Conservation (phyloP, 495 filamentous ascomycete genomes). For the Aspergillus ostianus region DNA sequence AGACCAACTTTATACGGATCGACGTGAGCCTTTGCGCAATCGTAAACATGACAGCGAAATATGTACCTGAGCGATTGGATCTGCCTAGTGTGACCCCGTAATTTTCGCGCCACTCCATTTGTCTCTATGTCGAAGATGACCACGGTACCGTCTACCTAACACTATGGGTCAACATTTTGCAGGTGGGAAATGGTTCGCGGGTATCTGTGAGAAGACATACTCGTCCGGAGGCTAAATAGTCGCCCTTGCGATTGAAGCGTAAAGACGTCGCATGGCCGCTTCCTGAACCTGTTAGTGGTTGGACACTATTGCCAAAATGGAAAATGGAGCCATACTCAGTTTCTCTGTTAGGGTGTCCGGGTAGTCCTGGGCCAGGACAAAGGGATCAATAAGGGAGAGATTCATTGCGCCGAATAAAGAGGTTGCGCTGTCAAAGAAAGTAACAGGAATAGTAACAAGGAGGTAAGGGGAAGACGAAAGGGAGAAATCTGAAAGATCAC, state of each 20-base stretch:
- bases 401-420: slow-evolving; percentile 56
- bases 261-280: slow-evolving; percentile 67
- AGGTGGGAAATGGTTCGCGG: not conserved
- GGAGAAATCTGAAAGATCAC: not conserved
- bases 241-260: slow-evolving; percentile 90
- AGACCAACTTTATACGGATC: slow-evolving; percentile 71
- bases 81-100: slow-evolving; percentile 85
- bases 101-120: slow-evolving; percentile 88
- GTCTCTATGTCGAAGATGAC: slow-evolving; percentile 97
- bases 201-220: slow-evolving; percentile 41
- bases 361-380: slow-evolving; percentile 89
- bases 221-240: slow-evolving; percentile 89
- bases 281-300: slow-evolving; percentile 32
- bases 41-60: slow-evolving; percentile 3
- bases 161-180: slow-evolving; percentile 13
- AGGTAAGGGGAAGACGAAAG: slow-evolving; percentile 8
- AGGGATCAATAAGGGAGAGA: slow-evolving; percentile 74
- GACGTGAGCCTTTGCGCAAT: slow-evolving; percentile 18
- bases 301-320: not conserved
- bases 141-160: slow-evolving; percentile 79
- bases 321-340: slow-evolving; percentile 57
- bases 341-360: slow-evolving; percentile 84
- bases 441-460: not conserved
- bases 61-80: slow-evolving; percentile 74
- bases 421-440: not conserved